Evolutionary conservation across 371 early-diverging fungal species (phyloP), one percentile per base, ranked within the genome.

Genomic region (Mucor racemosus): DNA sequence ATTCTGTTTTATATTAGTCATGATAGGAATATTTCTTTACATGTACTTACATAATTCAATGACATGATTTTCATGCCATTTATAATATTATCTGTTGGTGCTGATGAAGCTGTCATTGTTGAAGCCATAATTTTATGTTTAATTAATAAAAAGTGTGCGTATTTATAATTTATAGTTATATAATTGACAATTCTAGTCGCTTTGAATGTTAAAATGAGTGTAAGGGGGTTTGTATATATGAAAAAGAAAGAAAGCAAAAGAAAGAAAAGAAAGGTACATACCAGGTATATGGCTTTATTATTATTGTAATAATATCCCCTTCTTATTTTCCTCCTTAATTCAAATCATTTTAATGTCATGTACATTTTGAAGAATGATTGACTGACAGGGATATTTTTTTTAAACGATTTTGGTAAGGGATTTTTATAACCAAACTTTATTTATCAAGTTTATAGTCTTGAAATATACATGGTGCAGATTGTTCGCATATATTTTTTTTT

Each of bases 201-300:
- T 50, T 50, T 26, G 21, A 50, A 21, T 8, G 26, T 13, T 50
- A 8, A 50, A 50, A 50, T 50, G 50, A 50, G 26, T 13, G 50
- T 50, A 50, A 50, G 53, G 53, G 53, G 26, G 50, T 50, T 50
- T 9, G 21, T 11, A 11, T 31, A 21, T 31, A 4, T 53, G 13
- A 31, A 31, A 21, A 34, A 50, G 21, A 46, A 62, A 35, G 26
- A 26, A 62, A 50, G 46, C 36, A 36, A 50, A 62, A 62, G 46
- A 62, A 62, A 38, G 35, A 62, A 19, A 62, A 62, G 48, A 21
- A 38, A 62, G 36, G 19, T 15, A 53, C 19, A 50, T 50, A 33
- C n/a, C 62, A 36, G 50, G 35, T 41, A 59, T 38, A 58, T 26
- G 19, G 41, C 46, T 61, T 61, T 35, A 40, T 63, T 31, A 31